phyloP scores from a whole-genome alignment of 441 rosid genomes.

The Pelargonium myrrhifolium region DNA sequence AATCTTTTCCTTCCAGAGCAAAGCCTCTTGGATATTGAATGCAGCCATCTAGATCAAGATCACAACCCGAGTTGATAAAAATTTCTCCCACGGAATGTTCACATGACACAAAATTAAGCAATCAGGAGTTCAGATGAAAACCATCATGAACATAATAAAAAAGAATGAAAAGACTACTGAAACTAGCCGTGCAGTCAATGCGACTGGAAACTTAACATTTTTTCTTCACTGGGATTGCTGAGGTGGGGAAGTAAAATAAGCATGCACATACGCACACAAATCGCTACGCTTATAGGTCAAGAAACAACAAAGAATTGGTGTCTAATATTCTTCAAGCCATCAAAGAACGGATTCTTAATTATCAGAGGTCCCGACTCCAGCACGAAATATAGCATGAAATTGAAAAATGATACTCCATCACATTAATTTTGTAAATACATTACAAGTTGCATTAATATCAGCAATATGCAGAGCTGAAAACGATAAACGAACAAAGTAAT shows the following conservation, averaged over 20 bases:
- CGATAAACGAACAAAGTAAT: neutral
- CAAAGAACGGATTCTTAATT: neutral
- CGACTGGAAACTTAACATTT: neutral
- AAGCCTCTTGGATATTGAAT: slow-evolving; percentile 94
- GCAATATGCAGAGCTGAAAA: neutral
- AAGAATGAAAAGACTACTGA: neutral
- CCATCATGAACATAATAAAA: neutral
- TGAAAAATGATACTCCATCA: neutral
- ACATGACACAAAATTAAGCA: neutral
- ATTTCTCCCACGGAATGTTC: neutral
- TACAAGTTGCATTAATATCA: neutral
- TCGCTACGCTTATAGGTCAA: neutral
- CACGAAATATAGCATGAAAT: neutral
- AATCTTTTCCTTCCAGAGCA: slow-evolving; percentile 88
- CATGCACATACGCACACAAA: neutral
- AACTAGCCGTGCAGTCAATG: neutral
- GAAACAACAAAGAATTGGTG: neutral
- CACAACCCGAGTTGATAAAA: neutral
- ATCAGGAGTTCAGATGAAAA: neutral
- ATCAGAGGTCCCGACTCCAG: neutral
- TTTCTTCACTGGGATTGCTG: neutral
- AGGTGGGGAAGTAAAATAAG: neutral
- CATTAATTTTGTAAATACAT: neutral
- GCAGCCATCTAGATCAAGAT: slow-evolving; percentile 84
- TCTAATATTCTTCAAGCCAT: neutral